Base-by-base conservation (phyloP, 441 rosid species). In the Populus hybrid region DNA sequence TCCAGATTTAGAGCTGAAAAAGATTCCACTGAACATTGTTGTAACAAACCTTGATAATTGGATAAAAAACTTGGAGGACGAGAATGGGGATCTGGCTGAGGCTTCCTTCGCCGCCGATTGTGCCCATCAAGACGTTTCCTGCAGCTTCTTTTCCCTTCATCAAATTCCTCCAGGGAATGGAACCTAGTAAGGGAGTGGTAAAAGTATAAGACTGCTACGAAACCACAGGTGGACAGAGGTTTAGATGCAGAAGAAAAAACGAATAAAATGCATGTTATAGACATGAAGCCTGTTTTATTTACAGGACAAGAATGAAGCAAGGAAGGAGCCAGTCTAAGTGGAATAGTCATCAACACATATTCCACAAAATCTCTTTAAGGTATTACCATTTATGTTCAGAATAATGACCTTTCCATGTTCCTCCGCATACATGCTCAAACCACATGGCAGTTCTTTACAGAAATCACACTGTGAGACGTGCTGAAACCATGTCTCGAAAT, bases 61-160 rank as follows among this genome's bases (percentile, higher is more conserved):
- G 89, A 40, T 42, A 89, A 85, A 76, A 86, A 82, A 79, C 83
- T 83, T 54, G 85, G 79, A 42, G 88, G 34, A 75, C 79, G 89
- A 0, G 88, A 64, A 9, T 81, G 83, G 42, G 85, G 88, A 50
- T 86, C 91, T 0, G 90, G 89, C 84, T 88, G 98, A 84, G 97
- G 94, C 86, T 95, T 95, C 70, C 98, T 83, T 66, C 97, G 78
- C 80, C 97, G 86, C 73, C 95, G 76, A 79, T 95, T 95, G 79
- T 95, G 98, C 35, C 94, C 95, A 75, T 91, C 97, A 10, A 95
- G 97, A 35, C 95, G 97, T 81, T 90, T 91, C 87, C 98, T 90
- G 91, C 98, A 95, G 83, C 97, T 95, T 87, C 97, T 86, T 82
- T 93, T 95, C 59, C 93, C 94, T 80, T 93, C 95, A 80, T 95